Conservation (phyloP, 129 eudicot species). For the carrot (Daucus carota) region DH1_v3.0 NC_030382.2:39461501-39462000, state of each 20-base stretch:
- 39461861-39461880: not conserved
- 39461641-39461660: not conserved
- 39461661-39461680: slow-evolving; percentile 52
- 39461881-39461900: slow-evolving; percentile 37
- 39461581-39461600: slow-evolving; percentile 61
- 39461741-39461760: slow-evolving; percentile 22
- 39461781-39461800: slow-evolving; percentile 92
- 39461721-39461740: slow-evolving; percentile 17
- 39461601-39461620: slow-evolving; percentile 30
- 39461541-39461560: slow-evolving; percentile 44
- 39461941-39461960: slow-evolving; percentile 41
- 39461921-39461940: slow-evolving; percentile 56
- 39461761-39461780: slow-evolving; percentile 11
- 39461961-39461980: slow-evolving; percentile 63
- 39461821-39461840: slow-evolving; percentile 51
- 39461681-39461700: slow-evolving; percentile 55
- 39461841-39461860: slow-evolving; percentile 10
- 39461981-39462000: slow-evolving; percentile 41
- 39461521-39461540: slow-evolving; percentile 42
- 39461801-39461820: slow-evolving; percentile 61
- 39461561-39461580: slow-evolving; percentile 43
- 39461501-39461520: slow-evolving; percentile 54
- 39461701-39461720: slow-evolving; percentile 74
- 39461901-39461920: slow-evolving; percentile 49
- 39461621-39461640: not conserved